These are phyloP conservation scores for Penicillium sp. DNA, from an alignment of 2,329 filamentous ascomycete genomes.

Conservation along the genomic window DNA sequence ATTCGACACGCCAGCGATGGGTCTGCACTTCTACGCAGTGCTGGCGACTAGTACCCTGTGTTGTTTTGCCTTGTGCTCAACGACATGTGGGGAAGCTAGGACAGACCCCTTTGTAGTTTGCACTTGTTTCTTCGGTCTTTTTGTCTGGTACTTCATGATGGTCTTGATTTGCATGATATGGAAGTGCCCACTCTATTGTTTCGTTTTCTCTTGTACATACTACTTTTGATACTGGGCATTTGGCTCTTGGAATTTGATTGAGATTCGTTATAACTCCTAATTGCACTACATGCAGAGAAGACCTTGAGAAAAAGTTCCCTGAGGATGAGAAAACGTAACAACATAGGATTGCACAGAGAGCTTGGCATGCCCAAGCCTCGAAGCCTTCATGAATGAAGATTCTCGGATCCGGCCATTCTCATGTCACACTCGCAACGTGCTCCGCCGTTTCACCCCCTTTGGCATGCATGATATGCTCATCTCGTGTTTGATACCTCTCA, in stretches of 20 bases:
- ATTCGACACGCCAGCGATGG: background rate
- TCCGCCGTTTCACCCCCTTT: background rate
- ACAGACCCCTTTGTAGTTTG: background rate
- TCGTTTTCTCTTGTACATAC: no score
- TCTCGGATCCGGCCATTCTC: background rate
- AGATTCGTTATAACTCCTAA: no score
- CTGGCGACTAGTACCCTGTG: background rate
- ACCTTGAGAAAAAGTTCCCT: no score
- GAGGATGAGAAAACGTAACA: no score
- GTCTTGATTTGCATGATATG: no score
- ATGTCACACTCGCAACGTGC: background rate
- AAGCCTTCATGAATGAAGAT: background rate
- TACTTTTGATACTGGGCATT: no score
- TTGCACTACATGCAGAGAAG: no score
- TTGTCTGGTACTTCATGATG: background rate
- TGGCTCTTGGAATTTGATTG: no score
- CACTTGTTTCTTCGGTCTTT: background rate
- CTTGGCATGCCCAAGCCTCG: background rate
- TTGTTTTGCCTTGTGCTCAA: background rate
- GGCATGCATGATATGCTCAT: constrained; percentile 5
- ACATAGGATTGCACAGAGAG: no score
- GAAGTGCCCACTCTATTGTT: no score
- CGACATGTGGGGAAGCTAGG: background rate
- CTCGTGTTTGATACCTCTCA: constrained; percentile 1
- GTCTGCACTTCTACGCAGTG: background rate